A percentile compares a stretch with the other conserved stretches of the same genome.
Evolutionary conservation across 176 grass and related monocot genomes (phyloP).

Genomic region (Aegilops sharonensis): DNA sequence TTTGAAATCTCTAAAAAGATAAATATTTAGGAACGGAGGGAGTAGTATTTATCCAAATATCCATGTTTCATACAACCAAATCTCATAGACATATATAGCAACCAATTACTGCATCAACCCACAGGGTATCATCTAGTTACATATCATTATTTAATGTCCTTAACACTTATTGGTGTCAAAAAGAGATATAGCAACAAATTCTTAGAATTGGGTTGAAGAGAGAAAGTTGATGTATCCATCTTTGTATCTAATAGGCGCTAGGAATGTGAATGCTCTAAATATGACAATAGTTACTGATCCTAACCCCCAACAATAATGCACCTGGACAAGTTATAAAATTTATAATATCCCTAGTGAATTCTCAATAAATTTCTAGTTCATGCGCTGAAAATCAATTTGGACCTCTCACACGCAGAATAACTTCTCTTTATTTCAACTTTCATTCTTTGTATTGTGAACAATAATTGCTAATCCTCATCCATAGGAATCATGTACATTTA

Average conservation of each 20-base stretch:
- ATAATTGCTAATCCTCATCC: background rate
- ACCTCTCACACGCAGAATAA: background rate
- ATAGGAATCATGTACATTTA: background rate
- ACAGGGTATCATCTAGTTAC: background rate
- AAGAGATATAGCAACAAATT: background rate
- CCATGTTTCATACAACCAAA: background rate
- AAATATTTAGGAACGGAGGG: no score
- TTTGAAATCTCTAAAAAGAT: no score
- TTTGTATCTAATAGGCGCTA: background rate
- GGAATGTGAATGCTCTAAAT: background rate
- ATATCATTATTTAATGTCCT: background rate
- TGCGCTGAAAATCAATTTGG: background rate
- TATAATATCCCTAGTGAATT: background rate
- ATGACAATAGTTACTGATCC: background rate
- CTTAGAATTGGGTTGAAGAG: background rate
- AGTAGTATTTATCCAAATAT: background rate
- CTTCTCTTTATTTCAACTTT: background rate
- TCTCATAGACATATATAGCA: background rate
- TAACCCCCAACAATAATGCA: background rate
- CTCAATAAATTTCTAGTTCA: background rate
- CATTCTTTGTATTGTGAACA: background rate
- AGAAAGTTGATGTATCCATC: background rate
- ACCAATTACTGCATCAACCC: background rate
- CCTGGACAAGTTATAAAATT: background rate
- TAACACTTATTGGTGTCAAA: background rate